Evolutionary conservation across 139 green algal species (phyloP), one percentile per base, ranked within the genome.

Genomic region (Zygnema cylindricum): DNA sequence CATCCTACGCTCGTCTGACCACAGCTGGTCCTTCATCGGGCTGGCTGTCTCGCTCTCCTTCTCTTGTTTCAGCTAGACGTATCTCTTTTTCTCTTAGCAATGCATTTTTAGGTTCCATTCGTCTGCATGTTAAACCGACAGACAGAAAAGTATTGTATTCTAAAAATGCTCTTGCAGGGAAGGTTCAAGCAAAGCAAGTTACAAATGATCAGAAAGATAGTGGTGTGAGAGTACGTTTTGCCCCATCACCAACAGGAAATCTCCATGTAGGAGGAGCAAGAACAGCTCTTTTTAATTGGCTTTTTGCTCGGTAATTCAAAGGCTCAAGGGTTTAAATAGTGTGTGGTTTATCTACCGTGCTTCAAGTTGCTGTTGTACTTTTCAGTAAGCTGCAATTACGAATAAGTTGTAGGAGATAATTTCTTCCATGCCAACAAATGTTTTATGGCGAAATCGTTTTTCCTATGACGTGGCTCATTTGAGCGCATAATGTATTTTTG

Each of bases 201-300:
- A 32, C 33, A 16, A 54, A 55, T 36, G 78, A 35, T 55, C 33
- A 83, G 41, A n/a, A n/a, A n/a, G 36, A 54, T 33, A 54, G 73
- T 16, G 76, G 35, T 25, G 95, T 97, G 0, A 92, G 94, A 43
- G 97, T 99, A 33, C 95, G 97, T 22, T 99, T 99, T 93, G 97
- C 97, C 7, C 97, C 97, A 0, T 99, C 97, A 0, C 97, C 97
- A n/a, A 99, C 97, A 36, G 97, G 97, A 76, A 96, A 98, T 90
- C 94, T 99, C 43, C 97, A 99, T 87, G 96, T 99, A 3, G 97
- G 97, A 33, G 98, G 98, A 30, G 97, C 97, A 0, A 91, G 97
- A 39, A 99, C 97, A 0, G 97, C 97, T 1, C 93, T 99, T 1
- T 99, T 99, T 93, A 99, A 99, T 91, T 99, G 94, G 93, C 95